Conservation (phyloP, 2,329 filamentous ascomycete species). For the Helminthosporium solani region DNA sequence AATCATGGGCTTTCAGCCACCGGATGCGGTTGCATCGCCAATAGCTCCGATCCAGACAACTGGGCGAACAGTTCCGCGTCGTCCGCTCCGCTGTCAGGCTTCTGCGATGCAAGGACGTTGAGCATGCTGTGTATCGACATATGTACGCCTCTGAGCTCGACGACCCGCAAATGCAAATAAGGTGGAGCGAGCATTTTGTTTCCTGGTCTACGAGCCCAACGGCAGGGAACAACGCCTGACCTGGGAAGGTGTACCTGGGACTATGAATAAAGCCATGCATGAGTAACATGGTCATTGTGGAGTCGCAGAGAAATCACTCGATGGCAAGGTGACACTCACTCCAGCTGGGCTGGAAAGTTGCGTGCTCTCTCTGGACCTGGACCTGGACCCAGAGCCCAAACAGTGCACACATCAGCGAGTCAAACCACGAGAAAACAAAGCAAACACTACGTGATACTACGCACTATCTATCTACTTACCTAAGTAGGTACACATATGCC, state of each 20-base stretch:
- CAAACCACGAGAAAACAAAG: too few relatives aligned
- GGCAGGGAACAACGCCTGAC: background rate
- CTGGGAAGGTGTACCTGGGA: background rate
- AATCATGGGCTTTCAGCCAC: too few relatives aligned
- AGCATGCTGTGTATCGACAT: conserved; percentile 4
- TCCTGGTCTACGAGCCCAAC: background rate
- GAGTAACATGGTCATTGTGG: conserved; percentile 2
- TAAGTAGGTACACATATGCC: too few relatives aligned
- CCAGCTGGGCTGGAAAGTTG: too few relatives aligned
- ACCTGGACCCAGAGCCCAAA: too few relatives aligned
- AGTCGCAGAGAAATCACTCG: background rate
- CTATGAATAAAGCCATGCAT: conserved; percentile 6
- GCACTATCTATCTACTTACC: too few relatives aligned
- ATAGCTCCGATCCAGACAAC: conserved; percentile 5
- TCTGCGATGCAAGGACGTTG: background rate
- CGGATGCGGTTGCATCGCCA: too few relatives aligned
- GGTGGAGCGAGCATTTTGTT: background rate
- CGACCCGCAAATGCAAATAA: background rate
- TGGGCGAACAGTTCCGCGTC: background rate
- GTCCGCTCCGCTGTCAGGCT: background rate
- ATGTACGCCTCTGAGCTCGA: conserved; percentile 6
- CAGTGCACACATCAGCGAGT: too few relatives aligned
- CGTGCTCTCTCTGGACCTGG: too few relatives aligned
- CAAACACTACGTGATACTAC: too few relatives aligned
- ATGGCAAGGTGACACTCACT: background rate